These are phyloP conservation scores for Rubus idaeus DNA, from an alignment of 306 rosid species.

Conservation along the genomic window DNA sequence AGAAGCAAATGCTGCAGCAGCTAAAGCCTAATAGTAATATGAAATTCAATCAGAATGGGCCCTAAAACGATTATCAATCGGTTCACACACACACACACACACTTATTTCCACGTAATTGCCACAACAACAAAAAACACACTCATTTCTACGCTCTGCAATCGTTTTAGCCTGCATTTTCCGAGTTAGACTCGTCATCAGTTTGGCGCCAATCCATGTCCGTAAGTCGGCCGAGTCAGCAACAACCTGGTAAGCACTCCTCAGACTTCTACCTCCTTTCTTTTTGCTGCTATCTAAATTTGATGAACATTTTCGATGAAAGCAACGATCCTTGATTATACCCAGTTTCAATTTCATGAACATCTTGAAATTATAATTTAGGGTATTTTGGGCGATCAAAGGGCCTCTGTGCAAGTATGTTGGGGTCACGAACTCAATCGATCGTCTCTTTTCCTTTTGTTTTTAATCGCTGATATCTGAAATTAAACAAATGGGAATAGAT, in stretches of 20 bases:
- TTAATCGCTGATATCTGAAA: not conserved
- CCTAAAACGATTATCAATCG: too few species aligned
- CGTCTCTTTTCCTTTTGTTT: not conserved
- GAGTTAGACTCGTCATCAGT: not conserved
- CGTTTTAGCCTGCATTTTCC: not conserved
- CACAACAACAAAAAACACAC: too few species aligned
- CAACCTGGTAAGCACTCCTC: constrained; percentile 28
- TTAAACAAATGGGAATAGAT: not conserved
- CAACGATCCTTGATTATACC: not conserved
- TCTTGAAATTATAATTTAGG: not conserved
- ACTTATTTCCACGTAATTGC: too few species aligned
- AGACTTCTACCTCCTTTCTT: not conserved
- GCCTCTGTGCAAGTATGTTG: not conserved
- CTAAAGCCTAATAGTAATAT: too few species aligned
- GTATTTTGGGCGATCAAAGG: not conserved
- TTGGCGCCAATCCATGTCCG: constrained; percentile 23
- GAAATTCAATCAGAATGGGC: too few species aligned
- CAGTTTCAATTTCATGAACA: not conserved
- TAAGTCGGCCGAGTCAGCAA: constrained; percentile 13
- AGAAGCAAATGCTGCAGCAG: not conserved
- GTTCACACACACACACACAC: too few species aligned
- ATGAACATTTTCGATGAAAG: not conserved
- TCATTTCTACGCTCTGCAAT: too few species aligned
- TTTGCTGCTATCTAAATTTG: not conserved
- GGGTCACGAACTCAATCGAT: not conserved